Conservation (phyloP, 768 basidiomycete species). For the Kwoniella mangroviensis region DNA sequence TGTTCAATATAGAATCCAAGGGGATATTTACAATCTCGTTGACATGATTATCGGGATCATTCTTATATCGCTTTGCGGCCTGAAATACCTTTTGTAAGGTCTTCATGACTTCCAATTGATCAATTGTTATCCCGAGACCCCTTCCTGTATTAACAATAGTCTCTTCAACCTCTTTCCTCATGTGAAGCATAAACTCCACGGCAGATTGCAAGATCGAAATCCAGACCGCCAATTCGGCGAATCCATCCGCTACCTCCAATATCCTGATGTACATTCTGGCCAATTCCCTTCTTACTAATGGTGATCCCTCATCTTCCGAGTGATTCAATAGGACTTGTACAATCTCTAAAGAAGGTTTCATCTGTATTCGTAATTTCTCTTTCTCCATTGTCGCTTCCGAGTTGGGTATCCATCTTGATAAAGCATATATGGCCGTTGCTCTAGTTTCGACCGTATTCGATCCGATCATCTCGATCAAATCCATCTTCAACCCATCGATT, state of each 20-base stretch:
- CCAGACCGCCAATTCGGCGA: slow-evolving; percentile 30
- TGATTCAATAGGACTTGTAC: slow-evolving; percentile 16
- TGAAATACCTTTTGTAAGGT: background rate
- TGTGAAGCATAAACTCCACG: background rate
- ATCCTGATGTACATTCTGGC: slow-evolving; percentile 27
- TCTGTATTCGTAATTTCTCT: background rate
- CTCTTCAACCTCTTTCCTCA: slow-evolving; percentile 10
- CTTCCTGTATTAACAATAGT: slow-evolving; percentile 11
- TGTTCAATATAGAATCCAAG: background rate
- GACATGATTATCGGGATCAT: slow-evolving; percentile 20
- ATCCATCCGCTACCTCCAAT: slow-evolving; percentile 23
- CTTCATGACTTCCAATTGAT: slow-evolving; percentile 1
- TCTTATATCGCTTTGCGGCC: background rate
- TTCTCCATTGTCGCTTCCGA: background rate
- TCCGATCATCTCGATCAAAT: slow-evolving; percentile 29
- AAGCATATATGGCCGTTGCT: slow-evolving; percentile 45
- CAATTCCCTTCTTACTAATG: slow-evolving; percentile 46
- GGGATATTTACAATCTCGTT: background rate
- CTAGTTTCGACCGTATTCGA: slow-evolving; percentile 37
- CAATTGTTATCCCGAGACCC: background rate
- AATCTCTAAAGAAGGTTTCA: slow-evolving; percentile 15
- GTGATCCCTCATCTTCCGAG: slow-evolving; percentile 35
- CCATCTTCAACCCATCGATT: slow-evolving; percentile 18
- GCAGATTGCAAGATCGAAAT: slow-evolving; percentile 19
- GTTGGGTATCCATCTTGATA: slow-evolving; percentile 35